Base-by-base conservation (phyloP, 2,329 filamentous ascomycete genomes). In the Didymella lethalis region DNA sequence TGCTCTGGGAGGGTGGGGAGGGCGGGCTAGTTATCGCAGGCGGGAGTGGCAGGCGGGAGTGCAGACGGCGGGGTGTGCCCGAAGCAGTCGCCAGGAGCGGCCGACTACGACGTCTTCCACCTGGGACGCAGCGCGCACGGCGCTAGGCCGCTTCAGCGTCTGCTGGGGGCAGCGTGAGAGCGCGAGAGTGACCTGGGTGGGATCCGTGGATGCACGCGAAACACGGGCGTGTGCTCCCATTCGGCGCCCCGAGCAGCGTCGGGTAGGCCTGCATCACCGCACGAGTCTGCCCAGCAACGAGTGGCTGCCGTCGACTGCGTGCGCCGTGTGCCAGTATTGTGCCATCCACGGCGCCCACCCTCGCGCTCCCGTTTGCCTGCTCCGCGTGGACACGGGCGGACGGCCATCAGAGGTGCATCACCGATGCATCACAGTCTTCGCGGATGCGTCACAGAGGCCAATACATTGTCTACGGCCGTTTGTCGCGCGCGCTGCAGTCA, bases 191-290 rank as follows among this genome's bases (percentile, higher is more conserved):
- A 46, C 32, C 41, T 45, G 29, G 28, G 52, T 56, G 58, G 48
- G 57, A 45, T 59, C 46, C 56, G 54, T 40, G 56, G 57, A 38
- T 59, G 50, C 56, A 59, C 46, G 56, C 56, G 51, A 59, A 59
- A 59, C 56, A 54, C 56, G 47, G 56, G 40, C 56, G 46, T 34
- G 50, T 26, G 47, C 34, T 54, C 56, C 46, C 53, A 74, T 75
- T 72, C 68, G 73, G 63, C 67, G 73, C 73, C 73, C 61, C 71
- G 51, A 67, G 64, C 55, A 59, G 48, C 61, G 71, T 75, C 72
- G 73, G 74, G 74, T 73, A 72, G 60, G 59, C 64, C 54, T 75
- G 72, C 72, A 73, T 65, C 66, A 70, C 58, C 58, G 49, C 63
- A 47, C 48, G 41, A 50, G 41, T 25, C 12, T 41, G 23, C 38